Evolutionary conservation across 2,329 filamentous ascomycete genomes (phyloP), one percentile per base, ranked within the genome.

Genomic region (Clonostachys solani): DNA sequence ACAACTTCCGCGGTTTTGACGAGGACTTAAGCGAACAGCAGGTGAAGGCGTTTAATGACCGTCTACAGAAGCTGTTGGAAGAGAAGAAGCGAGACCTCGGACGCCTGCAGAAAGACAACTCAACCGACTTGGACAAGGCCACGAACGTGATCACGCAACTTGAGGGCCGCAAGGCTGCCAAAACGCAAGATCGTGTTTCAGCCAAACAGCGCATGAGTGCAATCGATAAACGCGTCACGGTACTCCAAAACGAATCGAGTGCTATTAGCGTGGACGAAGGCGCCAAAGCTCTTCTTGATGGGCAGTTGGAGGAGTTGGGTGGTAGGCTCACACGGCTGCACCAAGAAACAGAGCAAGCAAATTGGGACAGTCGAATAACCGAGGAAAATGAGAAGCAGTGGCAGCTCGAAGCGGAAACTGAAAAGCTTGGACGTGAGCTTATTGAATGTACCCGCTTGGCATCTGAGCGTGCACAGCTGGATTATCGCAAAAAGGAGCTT

Each of bases 211-310:
- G 88, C 42, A 90, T 95, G 50, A 71, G 73, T 1, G 68, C 75
- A 6, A 91, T 94, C 54, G 89, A 95, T 50, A 83, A 78, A 58
- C 87, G 87, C 46, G 81, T 85, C 7, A 68, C 67, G 5, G 68
- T 72, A 1, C 73, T 92, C 34, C 89, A 95, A 59, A 76, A 72
- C 42, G 81, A 87, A 33, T 73, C 90, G 33, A 78, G 86, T 56
- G 73, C 74, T n/a, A 85, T 99, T 47, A 79, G 87, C 35, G 78
- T 92, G 33, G 92, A 99, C 56, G 92, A 97, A 67, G 92, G 92
- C 5, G 81, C 81, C 33, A 89, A 89, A 62, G 87, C 87, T 23
- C 74, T 88, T 5, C 74, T 96, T 7, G 86, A 94, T 56, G 80
- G 84, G 15, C 84, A 86, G 46, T 79, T 88, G 43, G 79, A 82